Evolutionary conservation across 345 rosid genomes (phyloP).

Genomic region (Laguncularia racemosa): DNA sequence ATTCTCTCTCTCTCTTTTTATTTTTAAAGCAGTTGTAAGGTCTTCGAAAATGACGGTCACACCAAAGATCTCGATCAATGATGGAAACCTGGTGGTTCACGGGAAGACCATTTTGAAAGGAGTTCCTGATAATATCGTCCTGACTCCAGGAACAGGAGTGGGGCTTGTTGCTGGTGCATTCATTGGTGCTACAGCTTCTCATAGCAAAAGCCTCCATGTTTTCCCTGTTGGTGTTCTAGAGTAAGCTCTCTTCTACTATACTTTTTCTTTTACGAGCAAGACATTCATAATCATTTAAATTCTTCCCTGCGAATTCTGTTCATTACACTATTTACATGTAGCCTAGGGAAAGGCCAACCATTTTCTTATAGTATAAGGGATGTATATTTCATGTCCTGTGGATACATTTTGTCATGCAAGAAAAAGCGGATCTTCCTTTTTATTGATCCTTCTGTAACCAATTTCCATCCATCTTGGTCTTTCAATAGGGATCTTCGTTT

Average conservation of each 20-base stretch:
- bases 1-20: not conserved
- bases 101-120: slow-evolving; percentile 87
- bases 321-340: no score
- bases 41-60: slow-evolving; percentile 70
- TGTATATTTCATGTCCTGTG: no score
- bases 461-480: not conserved
- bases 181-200: slow-evolving; percentile 73
- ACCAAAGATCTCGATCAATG: slow-evolving; percentile 59
- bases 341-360: no score
- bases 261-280: not conserved
- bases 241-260: slow-evolving; percentile 31
- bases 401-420: no score
- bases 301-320: not conserved
- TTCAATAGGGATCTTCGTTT: slow-evolving; percentile 70
- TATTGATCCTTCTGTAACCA: slow-evolving; percentile 4
- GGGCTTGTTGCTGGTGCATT: slow-evolving; percentile 72
- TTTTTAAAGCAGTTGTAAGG: slow-evolving; percentile 9
- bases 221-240: slow-evolving; percentile 79
- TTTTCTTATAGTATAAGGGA: no score
- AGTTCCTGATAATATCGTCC: slow-evolving; percentile 69
- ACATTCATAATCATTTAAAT: not conserved
- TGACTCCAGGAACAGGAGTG: slow-evolving; percentile 61
- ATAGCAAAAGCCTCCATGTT: slow-evolving; percentile 87
- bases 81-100: slow-evolving; percentile 80
- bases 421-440: not conserved